Conservation (phyloP, 2,329 filamentous ascomycete species). For the Botryosphaeria agaves region DNA sequence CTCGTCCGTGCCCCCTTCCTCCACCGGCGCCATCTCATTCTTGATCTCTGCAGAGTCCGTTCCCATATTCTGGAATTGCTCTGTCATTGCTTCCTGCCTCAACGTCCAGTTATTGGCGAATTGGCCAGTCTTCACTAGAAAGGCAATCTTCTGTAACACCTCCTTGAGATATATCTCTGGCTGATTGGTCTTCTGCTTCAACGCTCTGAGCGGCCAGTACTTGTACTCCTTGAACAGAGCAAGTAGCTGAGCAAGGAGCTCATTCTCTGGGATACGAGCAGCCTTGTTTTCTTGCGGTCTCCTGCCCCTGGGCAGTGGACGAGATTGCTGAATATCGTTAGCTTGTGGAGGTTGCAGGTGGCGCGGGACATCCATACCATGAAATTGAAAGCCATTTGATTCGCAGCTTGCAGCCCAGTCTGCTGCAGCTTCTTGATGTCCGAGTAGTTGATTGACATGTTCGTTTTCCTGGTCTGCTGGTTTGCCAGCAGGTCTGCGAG, state of each 20-base stretch:
- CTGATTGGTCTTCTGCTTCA: conserved; percentile 63
- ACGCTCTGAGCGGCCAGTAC: conserved; percentile 86
- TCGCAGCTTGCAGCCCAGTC: conserved; percentile 31
- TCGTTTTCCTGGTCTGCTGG: conserved; percentile 22
- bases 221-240: conserved; percentile 67
- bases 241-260: conserved; percentile 75
- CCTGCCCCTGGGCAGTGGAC: too few species aligned
- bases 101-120: conserved; percentile 80
- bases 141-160: conserved; percentile 65
- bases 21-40: conserved; percentile 25
- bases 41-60: too few species aligned
- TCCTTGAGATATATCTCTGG: conserved; percentile 88
- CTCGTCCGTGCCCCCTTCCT: conserved; percentile 21
- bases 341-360: conserved; percentile 6
- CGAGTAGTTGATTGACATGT: conserved; percentile 30
- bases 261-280: conserved; percentile 74
- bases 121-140: conserved; percentile 63
- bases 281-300: conserved; percentile 59
- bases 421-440: conserved; percentile 34
- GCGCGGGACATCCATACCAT: conserved; percentile 16
- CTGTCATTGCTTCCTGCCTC: conserved; percentile 48
- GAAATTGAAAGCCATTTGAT: conserved; percentile 14
- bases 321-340: too few species aligned
- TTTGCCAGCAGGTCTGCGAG: conserved; percentile 37
- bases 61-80: conserved; percentile 29